phyloP scores from a whole-genome alignment of 2,329 filamentous ascomycete genomes.

The Cladophialophora bantiana region DNA sequence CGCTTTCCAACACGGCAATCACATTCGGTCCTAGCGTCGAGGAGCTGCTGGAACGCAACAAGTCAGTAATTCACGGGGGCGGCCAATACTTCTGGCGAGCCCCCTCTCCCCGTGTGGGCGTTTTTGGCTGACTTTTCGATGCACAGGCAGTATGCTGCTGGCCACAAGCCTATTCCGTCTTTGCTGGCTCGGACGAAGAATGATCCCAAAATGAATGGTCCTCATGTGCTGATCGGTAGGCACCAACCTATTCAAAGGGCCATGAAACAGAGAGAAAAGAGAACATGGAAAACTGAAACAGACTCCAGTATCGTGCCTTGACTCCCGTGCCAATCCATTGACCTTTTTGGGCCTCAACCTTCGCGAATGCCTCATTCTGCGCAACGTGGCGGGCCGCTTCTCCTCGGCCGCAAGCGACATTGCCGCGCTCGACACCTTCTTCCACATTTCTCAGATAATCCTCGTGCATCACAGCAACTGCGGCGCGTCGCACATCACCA shows the following conservation, averaged over 20 bases:
- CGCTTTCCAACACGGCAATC: background rate
- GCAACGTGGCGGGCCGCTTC: slow-evolving; percentile 26
- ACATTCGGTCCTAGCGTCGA: slow-evolving; percentile 11
- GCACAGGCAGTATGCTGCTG: slow-evolving; percentile 23
- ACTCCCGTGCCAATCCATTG: slow-evolving; percentile 25
- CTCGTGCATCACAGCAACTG: slow-evolving; percentile 26
- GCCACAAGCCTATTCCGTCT: slow-evolving; percentile 11
- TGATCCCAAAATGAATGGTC: slow-evolving; percentile 23
- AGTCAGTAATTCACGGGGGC: slow-evolving; percentile 15
- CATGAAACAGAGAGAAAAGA: background rate
- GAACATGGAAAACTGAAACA: background rate
- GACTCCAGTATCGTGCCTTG: slow-evolving; percentile 23
- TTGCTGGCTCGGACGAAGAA: slow-evolving; percentile 13
- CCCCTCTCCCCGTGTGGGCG: background rate
- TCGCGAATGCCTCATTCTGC: slow-evolving; percentile 22
- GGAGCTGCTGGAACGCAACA: slow-evolving; percentile 29
- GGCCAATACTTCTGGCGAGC: background rate
- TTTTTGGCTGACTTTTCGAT: background rate
- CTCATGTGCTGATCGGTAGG: slow-evolving; percentile 21
- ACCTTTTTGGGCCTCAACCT: slow-evolving; percentile 10
- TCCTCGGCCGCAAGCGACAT: slow-evolving; percentile 17
- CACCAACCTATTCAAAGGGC: background rate
- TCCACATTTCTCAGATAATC: slow-evolving; percentile 20
- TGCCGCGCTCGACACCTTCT: slow-evolving; percentile 25
- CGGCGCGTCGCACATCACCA: slow-evolving; percentile 24